Evolutionary conservation across 306 rosid species (phyloP), one percentile per base, ranked within the genome.

Genomic region (Cajanus cajan): DNA sequence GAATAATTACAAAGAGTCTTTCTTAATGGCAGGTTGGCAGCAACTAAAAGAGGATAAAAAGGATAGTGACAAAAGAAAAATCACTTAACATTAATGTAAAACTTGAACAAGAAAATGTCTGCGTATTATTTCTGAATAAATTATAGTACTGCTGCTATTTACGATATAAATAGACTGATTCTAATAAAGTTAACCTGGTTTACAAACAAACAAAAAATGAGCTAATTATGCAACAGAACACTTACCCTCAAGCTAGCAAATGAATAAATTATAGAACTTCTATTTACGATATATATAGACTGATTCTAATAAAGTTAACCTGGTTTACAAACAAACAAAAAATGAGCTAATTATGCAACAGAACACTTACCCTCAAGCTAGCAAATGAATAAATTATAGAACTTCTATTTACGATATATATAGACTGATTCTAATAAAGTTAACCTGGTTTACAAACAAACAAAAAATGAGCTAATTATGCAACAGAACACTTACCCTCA

Each of bases 21-120:
- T 82, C 45, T 24, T 44, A 24, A 75, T 37, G 71, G 74, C 48
- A 77, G 68, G 14, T 54, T 18, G 22, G 44, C 40, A 76, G 44
- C 24, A 71, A 31, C 40, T 14, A 62, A 69, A 21, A n/a, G n/a
- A 69, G 39, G 40, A 76, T 51, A 24, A 61, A 59, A 28, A 76
- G 28, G 36, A 13, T 50, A 28, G 62, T 28, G 36, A 58, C 34
- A 40, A 71, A 40, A 62, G 65, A 48, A 68, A 58, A 9, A 15
- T 43, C 62, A 62, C 61, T 57, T 36, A 48, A 74, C 34, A 76
- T 19, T 28, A 71, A 77, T 40, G 44, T 51, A 24, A 58, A 58
- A 25, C 39, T 12, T 25, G 65, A 58, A 58, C 12, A 39, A 57
- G 34, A 58, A 58, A 24, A 13, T 25, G 13, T 59, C 64, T 5